A percentile compares a stretch with the other conserved stretches of the same genome.
phyloP scores from a whole-genome alignment of 768 basidiomycete genomes.

The Suillus alpinus region DNA sequence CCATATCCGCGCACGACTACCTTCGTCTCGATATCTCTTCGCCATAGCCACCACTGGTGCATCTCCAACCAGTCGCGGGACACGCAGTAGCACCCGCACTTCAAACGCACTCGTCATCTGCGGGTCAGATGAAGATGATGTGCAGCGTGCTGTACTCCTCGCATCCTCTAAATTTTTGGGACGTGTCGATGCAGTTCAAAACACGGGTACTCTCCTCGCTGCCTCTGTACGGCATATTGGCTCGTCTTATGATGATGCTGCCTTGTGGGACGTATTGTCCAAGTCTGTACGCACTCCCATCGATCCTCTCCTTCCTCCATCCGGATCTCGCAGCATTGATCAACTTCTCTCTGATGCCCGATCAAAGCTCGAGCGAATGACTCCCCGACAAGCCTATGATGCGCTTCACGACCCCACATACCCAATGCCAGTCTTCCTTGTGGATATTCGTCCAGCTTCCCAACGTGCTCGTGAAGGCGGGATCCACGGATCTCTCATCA shows the following conservation, averaged over 20 bases:
- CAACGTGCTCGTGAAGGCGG: conserved; percentile 57
- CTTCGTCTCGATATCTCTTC: conserved; percentile 48
- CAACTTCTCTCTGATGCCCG: conserved; percentile 58
- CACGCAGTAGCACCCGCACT: conserved; percentile 6
- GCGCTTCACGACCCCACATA: conserved; percentile 54
- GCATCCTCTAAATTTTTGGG: conserved; percentile 69
- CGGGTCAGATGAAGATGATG: conserved; percentile 51
- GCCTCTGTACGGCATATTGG: conserved; percentile 56
- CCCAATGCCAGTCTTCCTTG: conserved; percentile 65
- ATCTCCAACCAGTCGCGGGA: conserved; percentile 18
- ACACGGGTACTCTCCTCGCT: conserved; percentile 34
- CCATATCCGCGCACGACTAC: conserved; percentile 40
- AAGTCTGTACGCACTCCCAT: conserved; percentile 59
- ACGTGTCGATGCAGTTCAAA: conserved; percentile 42
- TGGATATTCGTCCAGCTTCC: conserved; percentile 70
- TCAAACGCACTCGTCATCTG: conserved; percentile 54
- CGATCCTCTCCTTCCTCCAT: conserved; percentile 61
- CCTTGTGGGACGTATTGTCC: conserved; percentile 68
- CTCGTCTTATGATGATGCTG: conserved; percentile 58
- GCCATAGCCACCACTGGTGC: conserved; percentile 50
- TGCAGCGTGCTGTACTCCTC: conserved; percentile 68
- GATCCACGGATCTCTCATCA: conserved; percentile 65
- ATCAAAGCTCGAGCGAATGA: conserved; percentile 61
- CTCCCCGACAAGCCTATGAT: conserved; percentile 55
- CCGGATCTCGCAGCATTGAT: conserved; percentile 59